Conservation (phyloP, 768 basidiomycete genomes). For the Phlebiopsis gigantea region DNA sequence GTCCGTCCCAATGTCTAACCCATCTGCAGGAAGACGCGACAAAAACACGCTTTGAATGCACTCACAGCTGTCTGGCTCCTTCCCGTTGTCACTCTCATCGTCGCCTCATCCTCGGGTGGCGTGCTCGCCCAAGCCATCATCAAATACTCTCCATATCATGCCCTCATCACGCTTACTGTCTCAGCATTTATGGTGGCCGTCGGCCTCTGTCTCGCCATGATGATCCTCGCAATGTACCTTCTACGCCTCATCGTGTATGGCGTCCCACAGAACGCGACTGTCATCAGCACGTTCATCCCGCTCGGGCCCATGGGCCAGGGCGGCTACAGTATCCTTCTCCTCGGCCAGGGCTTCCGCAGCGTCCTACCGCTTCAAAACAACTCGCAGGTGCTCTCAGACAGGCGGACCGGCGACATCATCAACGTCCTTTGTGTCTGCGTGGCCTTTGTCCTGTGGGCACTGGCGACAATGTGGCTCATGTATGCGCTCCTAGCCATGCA, state of each 20-base stretch:
- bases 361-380: constrained; percentile 32
- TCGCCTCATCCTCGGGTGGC: constrained; percentile 64
- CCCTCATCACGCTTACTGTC: constrained; percentile 49
- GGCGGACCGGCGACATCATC: constrained; percentile 34
- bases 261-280: constrained; percentile 38
- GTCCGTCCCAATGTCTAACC: not conserved
- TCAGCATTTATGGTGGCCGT: constrained; percentile 52
- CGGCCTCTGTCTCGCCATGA: constrained; percentile 54
- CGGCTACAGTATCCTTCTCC: constrained; percentile 49
- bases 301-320: constrained; percentile 71
- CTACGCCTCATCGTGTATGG: constrained; percentile 54
- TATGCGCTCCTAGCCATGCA: constrained; percentile 48
- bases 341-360: constrained; percentile 43
- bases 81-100: constrained; percentile 69
- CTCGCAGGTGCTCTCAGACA: constrained; percentile 31
- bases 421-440: constrained; percentile 41
- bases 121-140: constrained; percentile 48
- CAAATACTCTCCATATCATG: constrained; percentile 38
- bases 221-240: constrained; percentile 64
- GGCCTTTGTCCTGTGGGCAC: constrained; percentile 53
- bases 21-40: constrained; percentile 45
- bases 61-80: constrained; percentile 70
- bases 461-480: constrained; percentile 59
- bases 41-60: constrained; percentile 47
- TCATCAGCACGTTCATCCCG: constrained; percentile 66